These are phyloP conservation scores for Colletotrichum ledebouriae DNA, from an alignment of 2,329 filamentous ascomycete genomes.

Conservation along the genomic window DNA sequence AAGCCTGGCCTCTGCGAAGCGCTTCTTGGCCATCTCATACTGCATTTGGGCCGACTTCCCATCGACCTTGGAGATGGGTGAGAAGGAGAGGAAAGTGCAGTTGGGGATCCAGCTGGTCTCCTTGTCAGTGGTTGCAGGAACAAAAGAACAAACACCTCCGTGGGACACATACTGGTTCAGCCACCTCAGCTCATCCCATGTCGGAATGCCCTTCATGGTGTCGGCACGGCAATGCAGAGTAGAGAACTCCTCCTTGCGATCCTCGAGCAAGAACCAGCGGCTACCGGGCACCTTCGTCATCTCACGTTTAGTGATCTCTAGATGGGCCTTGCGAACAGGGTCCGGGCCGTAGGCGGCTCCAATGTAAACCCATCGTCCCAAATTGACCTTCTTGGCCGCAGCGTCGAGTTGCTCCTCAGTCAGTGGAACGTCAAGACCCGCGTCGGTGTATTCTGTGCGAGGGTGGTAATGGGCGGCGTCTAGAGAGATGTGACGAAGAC, in stretches of 20 bases:
- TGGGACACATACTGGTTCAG: constrained; percentile 45
- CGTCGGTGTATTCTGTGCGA: constrained; percentile 46
- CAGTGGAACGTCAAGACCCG: constrained; percentile 46
- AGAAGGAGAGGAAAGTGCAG: constrained; percentile 59
- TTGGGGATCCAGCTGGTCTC: constrained; percentile 55
- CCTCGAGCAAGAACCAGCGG: constrained; percentile 35
- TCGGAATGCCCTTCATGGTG: constrained; percentile 49
- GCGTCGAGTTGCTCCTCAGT: constrained; percentile 55
- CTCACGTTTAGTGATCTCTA: constrained; percentile 30
- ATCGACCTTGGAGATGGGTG: constrained; percentile 59
- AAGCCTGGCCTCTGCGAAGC: constrained; percentile 53
- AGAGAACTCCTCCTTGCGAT: constrained; percentile 45
- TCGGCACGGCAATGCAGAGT: constrained; percentile 47
- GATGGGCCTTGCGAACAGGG: constrained; percentile 45
- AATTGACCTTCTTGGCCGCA: constrained; percentile 54
- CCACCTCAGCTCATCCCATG: constrained; percentile 56
- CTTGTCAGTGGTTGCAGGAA: background rate
- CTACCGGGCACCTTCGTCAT: constrained; percentile 36
- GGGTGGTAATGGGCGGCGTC: constrained; percentile 56
- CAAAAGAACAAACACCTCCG: too few relatives aligned
- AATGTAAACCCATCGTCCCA: constrained; percentile 63
- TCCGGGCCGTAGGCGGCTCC: constrained; percentile 54
- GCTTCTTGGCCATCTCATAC: constrained; percentile 51
- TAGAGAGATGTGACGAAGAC: constrained; percentile 57
- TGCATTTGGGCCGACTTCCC: constrained; percentile 56